Base-by-base conservation (phyloP, 805 yeast genomes). In the Candida sonorensis region DNA sequence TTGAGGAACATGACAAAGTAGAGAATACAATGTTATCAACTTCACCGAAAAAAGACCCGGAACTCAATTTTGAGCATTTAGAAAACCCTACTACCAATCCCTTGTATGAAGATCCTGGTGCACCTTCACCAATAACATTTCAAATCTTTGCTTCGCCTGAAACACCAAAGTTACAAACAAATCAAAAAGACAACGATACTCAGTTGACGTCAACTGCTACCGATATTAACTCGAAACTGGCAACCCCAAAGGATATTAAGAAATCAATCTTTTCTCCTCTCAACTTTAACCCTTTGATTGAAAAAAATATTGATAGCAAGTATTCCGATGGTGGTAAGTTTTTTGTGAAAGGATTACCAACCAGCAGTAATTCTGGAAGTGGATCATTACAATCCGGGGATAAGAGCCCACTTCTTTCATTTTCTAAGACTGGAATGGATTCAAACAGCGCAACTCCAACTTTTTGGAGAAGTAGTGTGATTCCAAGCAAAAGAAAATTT, bases 311-410 rank as follows among this genome's bases (percentile, higher is more conserved):
- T 24, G 97, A 90, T 51, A 76, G 82, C 35, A 90, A 90, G 49
- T 90, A 90, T 48, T 79, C 80, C 10, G 69, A 70, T 41, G 98
- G 98, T 5, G 98, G 98, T 2, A 82, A 88, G 49, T 90, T 83
- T 51, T 87, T 77, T 50, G 84, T 82, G 11, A 47, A 42, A 17
- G 44, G 41, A n/a, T n/a, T n/a, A n/a, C n/a, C n/a, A n/a, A n/a
- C n/a, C n/a, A n/a, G n/a, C n/a, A n/a, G n/a, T n/a, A n/a, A n/a
- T n/a, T n/a, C n/a, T n/a, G n/a, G n/a, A n/a, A n/a, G n/a, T n/a
- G n/a, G n/a, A n/a, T n/a, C n/a, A n/a, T n/a, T n/a, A n/a, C n/a
- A n/a, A n/a, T n/a, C n/a, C n/a, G n/a, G 6, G 7, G 26, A 23
- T 7, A 10, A 30, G 7, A 32, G 35, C 11, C 31, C 42, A 1